Conservation (phyloP, 2,329 filamentous ascomycete species). For the Epichloe bromicola region DNA sequence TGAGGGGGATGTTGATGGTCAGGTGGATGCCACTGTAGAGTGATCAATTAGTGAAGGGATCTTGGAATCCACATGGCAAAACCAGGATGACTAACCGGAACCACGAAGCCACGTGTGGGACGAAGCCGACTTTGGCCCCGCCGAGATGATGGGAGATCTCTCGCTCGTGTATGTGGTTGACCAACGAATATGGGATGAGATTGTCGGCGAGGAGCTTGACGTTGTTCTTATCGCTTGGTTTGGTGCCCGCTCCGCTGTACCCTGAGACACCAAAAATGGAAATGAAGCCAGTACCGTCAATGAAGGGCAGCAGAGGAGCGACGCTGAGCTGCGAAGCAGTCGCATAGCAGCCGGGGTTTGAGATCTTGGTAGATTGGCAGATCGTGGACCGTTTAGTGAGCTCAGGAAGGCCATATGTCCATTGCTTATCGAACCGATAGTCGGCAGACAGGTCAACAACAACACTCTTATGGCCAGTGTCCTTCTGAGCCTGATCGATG, state of each 20-base stretch:
- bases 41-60: not conserved
- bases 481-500: conserved; percentile 55
- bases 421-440: conserved; percentile 68
- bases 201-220: conserved; percentile 55
- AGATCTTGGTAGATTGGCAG: conserved; percentile 65
- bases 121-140: conserved; percentile 57
- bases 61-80: no score
- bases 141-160: conserved; percentile 77
- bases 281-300: conserved; percentile 64
- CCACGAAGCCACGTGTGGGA: conserved; percentile 92
- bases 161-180: conserved; percentile 87
- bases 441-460: conserved; percentile 95
- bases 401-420: conserved; percentile 88
- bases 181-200: conserved; percentile 65
- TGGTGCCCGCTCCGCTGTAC: conserved; percentile 90
- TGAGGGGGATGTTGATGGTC: conserved; percentile 80
- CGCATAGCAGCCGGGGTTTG: conserved; percentile 91
- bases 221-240: conserved; percentile 90
- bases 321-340: conserved; percentile 87
- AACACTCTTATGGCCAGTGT: conserved; percentile 45
- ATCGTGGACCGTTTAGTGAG: conserved; percentile 66
- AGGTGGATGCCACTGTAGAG: conserved; percentile 69
- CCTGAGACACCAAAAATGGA: conserved; percentile 77
- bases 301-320: conserved; percentile 45
- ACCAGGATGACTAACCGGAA: conserved; percentile 35